Evolutionary conservation across 2,329 filamentous ascomycete species (phyloP), one percentile per base, ranked within the genome.

Genomic region (Teratosphaeriaceae sp.): DNA sequence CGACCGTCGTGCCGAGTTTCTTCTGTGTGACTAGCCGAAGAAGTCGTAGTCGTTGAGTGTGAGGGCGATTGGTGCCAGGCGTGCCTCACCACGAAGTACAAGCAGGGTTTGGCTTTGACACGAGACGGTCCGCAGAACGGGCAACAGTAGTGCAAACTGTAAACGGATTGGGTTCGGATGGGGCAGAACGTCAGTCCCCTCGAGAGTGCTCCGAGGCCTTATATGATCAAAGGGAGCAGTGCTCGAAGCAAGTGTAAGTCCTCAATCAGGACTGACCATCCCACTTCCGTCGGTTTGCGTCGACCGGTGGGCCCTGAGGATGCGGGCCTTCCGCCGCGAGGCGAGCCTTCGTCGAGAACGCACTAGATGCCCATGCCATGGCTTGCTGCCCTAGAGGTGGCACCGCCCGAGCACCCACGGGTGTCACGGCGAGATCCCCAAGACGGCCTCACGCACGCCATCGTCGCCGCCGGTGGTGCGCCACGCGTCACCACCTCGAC

Each of bases 31-130:
- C n/a, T n/a, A n/a, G n/a, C n/a, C n/a, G n/a, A n/a, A n/a, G n/a
- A n/a, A n/a, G n/a, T n/a, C n/a, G n/a, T n/a, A n/a, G n/a, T n/a
- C 38, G 48, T 48, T 50, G 18, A 19, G 37, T 31, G 21, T n/a
- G 26, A 27, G 26, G 8, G n/a, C 8, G 8, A 27, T 27, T 8
- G 26, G 26, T n/a, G n/a, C 26, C 19, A 18, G 35, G 41, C 31
- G 39, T 45, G 38, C 35, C 23, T 37, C 26, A 33, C 8, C 19
- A 20, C 19, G 8, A 15, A 3, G 35, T 38, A 6, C n/a, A 20
- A 26, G 21, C n/a, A 38, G 20, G 31, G 31, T 34, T 34, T 18
- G 35, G 20, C 35, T 38, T n/a, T 38, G 35, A 38, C 35, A 15
- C 24, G 35, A 38, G 24, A 38, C 35, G 35, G 9, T 38, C 35